Evolutionary conservation across 2,329 filamentous ascomycete genomes (phyloP).

Genomic region (Penicillium sp.): DNA sequence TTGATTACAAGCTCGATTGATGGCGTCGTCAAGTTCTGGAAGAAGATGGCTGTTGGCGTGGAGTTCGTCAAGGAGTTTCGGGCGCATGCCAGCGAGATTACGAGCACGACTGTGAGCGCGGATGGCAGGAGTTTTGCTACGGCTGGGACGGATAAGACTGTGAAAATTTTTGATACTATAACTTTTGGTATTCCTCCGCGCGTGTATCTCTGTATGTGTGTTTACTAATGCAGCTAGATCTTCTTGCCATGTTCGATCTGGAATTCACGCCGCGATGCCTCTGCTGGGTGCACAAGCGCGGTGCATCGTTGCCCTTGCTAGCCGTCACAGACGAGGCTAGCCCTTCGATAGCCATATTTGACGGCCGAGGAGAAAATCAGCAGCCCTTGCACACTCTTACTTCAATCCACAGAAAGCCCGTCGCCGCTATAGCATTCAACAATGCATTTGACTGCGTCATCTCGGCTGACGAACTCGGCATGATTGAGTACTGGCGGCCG

Average conservation of each 20-base stretch:
- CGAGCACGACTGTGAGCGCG: conserved; percentile 75
- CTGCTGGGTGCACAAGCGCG: conserved; percentile 87
- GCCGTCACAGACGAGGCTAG: conserved; percentile 75
- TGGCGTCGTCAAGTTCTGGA: conserved; percentile 99
- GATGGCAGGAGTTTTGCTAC: conserved; percentile 94
- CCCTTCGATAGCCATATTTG: conserved; percentile 75
- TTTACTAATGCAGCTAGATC: conserved; percentile 48
- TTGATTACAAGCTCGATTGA: conserved; percentile 90
- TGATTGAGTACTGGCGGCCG: conserved; percentile 96
- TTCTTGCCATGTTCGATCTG: conserved; percentile 76
- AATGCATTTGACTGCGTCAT: conserved; percentile 83
- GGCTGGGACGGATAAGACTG: conserved; percentile 57
- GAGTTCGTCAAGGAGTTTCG: conserved; percentile 99
- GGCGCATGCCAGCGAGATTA: conserved; percentile 82
- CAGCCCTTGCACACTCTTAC: conserved; percentile 73
- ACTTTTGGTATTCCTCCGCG: conserved; percentile 61
- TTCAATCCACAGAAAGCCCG: conserved; percentile 73
- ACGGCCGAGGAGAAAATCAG: conserved; percentile 78
- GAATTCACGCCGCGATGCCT: conserved; percentile 71
- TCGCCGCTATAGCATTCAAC: conserved; percentile 86
- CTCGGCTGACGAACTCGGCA: conserved; percentile 82
- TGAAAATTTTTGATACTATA: conserved; percentile 61
- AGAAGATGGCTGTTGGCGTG: conserved; percentile 83
- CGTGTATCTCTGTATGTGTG: neutral
- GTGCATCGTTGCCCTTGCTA: conserved; percentile 80